Conservation (phyloP, 495 filamentous ascomycete genomes). For the Podospora appendiculata region DNA sequence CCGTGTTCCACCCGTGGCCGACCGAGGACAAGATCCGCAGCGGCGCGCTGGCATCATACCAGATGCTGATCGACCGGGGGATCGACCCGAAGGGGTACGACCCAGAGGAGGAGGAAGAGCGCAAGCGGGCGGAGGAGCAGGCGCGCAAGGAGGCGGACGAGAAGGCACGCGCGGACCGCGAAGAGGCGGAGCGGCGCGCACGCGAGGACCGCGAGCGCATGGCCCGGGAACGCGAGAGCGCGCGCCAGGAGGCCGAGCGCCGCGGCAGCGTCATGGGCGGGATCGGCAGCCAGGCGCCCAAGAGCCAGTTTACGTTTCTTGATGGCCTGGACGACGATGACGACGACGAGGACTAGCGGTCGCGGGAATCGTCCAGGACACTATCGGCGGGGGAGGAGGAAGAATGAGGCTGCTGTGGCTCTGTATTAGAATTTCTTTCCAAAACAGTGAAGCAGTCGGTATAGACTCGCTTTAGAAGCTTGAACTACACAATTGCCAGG, state of each 20-base stretch:
- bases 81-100: conserved; percentile 49
- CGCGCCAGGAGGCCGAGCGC: conserved; percentile 35
- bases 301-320: conserved; percentile 46
- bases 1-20: conserved; percentile 63
- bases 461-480: no score
- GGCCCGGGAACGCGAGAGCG: conserved; percentile 29
- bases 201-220: conserved; percentile 28
- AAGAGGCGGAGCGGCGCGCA: conserved; percentile 30
- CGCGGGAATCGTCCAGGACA: background rate
- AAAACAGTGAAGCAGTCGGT: no score
- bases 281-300: conserved; percentile 1
- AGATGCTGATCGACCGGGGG: conserved; percentile 48
- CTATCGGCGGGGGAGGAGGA: no score
- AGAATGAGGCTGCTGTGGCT: no score
- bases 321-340: conserved; percentile 46
- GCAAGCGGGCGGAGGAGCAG: conserved; percentile 31
- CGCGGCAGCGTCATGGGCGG: conserved; percentile 24
- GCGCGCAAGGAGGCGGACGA: conserved; percentile 32
- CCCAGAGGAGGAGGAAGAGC: conserved; percentile 40
- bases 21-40: conserved; percentile 51
- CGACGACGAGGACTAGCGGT: conserved; percentile 17
- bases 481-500: no score
- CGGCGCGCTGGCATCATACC: conserved; percentile 54
- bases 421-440: no score
- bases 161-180: conserved; percentile 33